phyloP scores from a whole-genome alignment of 2,329 filamentous ascomycete genomes.

The Epichloe coenophiala region DNA sequence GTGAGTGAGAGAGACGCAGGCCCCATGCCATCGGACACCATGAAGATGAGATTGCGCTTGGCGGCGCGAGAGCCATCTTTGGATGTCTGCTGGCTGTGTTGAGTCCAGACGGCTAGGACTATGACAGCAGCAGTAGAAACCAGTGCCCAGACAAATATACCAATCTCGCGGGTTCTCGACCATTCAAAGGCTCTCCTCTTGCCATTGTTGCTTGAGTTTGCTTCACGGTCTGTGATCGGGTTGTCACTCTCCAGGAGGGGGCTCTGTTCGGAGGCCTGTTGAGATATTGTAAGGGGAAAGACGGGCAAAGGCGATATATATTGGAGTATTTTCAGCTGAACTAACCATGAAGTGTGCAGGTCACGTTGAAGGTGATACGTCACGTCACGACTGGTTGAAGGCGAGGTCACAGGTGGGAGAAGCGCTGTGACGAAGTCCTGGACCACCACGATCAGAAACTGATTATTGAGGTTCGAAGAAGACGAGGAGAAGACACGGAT shows the following conservation, averaged over 20 bases:
- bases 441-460: too few relatives aligned
- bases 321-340: neutral
- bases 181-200: slow-evolving; percentile 63
- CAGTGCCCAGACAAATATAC: slow-evolving; percentile 5
- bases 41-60: slow-evolving; percentile 93
- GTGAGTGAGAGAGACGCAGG: slow-evolving; percentile 82
- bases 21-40: slow-evolving; percentile 98
- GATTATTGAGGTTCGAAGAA: too few relatives aligned
- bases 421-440: too few relatives aligned
- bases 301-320: neutral
- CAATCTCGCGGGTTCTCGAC: slow-evolving; percentile 1
- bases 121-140: slow-evolving; percentile 4
- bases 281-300: neutral
- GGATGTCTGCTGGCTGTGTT: slow-evolving; percentile 49
- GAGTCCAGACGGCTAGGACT: slow-evolving; percentile 41
- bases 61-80: slow-evolving; percentile 28
- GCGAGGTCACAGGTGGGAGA: too few relatives aligned
- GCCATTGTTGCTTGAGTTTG: slow-evolving; percentile 66
- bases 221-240: slow-evolving; percentile 38
- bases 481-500: too few relatives aligned
- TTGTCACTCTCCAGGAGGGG: slow-evolving; percentile 1
- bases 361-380: too few relatives aligned
- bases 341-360: neutral
- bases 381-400: too few relatives aligned
- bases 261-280: slow-evolving; percentile 3